A percentile compares a stretch with the other conserved stretches of the same genome.
phyloP scores from a whole-genome alignment of 331 rosid species.

The Stylosanthes scabra region DNA sequence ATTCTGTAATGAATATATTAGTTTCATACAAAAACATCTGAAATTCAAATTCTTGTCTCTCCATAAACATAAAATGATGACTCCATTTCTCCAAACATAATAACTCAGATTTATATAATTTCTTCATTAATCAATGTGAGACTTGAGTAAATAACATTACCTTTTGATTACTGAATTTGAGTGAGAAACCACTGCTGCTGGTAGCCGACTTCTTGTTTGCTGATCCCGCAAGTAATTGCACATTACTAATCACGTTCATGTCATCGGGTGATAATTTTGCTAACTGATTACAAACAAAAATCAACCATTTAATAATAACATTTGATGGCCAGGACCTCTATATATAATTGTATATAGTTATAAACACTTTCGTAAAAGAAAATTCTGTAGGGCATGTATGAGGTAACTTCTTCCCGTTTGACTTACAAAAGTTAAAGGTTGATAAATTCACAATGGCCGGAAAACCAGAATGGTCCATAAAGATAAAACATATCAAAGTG shows the following conservation, averaged over 20 bases:
- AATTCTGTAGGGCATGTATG: conserved; percentile 7
- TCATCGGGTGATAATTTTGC: conserved; percentile 83
- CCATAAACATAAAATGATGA: conserved; percentile 23
- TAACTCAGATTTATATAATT: too few species aligned
- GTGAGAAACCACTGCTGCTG: conserved; percentile 61
- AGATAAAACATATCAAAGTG: neutral
- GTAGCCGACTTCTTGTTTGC: conserved; percentile 53
- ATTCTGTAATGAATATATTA: conserved; percentile 11
- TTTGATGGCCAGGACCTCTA: conserved; percentile 20
- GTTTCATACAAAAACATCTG: conserved; percentile 12
- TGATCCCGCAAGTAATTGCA: conserved; percentile 75
- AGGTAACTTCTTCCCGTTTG: neutral
- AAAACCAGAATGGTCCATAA: conserved; percentile 17
- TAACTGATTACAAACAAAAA: conserved; percentile 58
- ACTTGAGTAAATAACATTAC: conserved; percentile 41
- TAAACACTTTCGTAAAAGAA: neutral
- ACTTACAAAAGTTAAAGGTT: neutral
- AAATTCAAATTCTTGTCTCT: conserved; percentile 24
- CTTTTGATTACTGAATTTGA: conserved; percentile 83
- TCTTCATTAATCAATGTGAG: too few species aligned
- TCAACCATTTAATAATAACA: conserved; percentile 29
- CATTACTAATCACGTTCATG: conserved; percentile 82
- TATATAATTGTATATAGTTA: neutral
- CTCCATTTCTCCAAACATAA: too few species aligned
- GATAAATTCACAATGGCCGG: conserved; percentile 5